Conservation (phyloP, 164 flowering plant species). For the Dillenia suffruticosa region DNA sequence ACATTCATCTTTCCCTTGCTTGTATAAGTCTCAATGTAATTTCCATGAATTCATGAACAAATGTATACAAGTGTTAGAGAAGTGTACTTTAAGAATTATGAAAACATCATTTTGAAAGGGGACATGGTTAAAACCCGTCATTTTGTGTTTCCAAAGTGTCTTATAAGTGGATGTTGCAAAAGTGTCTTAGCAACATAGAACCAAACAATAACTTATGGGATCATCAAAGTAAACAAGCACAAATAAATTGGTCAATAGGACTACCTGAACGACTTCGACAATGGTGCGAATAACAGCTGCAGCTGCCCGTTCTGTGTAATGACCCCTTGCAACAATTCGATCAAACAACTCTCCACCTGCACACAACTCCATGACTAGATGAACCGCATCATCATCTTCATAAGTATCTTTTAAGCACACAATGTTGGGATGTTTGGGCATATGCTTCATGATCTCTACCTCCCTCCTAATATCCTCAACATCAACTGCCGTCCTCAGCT, state of each 20-base stretch:
- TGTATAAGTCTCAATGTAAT: too few relatives aligned
- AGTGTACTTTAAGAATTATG: too few relatives aligned
- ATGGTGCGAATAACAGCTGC: conserved; percentile 68
- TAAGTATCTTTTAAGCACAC: conserved; percentile 74
- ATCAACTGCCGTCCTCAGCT: conserved; percentile 65
- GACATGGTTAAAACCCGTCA: too few relatives aligned
- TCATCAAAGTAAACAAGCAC: too few relatives aligned
- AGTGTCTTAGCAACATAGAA: too few relatives aligned
- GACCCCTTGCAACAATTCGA: conserved; percentile 83
- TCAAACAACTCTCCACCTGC: conserved; percentile 91
- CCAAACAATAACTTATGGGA: too few relatives aligned
- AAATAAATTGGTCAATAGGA: neutral
- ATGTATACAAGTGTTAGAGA: too few relatives aligned
- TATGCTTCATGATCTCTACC: conserved; percentile 77
- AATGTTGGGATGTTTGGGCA: conserved; percentile 72
- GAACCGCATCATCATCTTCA: conserved; percentile 81
- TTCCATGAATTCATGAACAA: too few relatives aligned
- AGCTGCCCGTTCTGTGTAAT: conserved; percentile 86
- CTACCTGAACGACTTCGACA: conserved; percentile 84
- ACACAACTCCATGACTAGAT: conserved; percentile 85
- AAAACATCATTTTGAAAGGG: too few relatives aligned
- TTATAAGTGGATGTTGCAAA: too few relatives aligned
- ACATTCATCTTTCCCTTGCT: too few relatives aligned
- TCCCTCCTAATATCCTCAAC: conserved; percentile 87
- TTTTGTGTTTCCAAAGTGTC: too few relatives aligned